Percentiles rank a stretch among this genome's conserved stretches.
These are phyloP conservation scores for Begonia masoniana DNA, from an alignment of 306 rosid species.

Conservation along the genomic window DNA sequence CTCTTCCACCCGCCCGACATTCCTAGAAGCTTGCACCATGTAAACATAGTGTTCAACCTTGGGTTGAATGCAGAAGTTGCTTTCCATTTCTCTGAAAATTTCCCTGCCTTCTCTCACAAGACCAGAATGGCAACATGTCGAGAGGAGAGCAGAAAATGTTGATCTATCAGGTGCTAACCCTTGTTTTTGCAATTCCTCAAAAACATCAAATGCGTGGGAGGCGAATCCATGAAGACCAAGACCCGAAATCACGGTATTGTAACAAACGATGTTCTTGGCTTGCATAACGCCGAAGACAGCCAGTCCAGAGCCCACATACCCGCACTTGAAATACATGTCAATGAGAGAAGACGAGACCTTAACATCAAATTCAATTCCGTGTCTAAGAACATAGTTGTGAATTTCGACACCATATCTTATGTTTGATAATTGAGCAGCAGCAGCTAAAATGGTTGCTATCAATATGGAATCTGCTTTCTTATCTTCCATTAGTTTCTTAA, in stretches of 20 bases:
- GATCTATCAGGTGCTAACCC: constrained; percentile 55
- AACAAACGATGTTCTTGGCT: constrained; percentile 44
- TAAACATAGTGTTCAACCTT: constrained; percentile 69
- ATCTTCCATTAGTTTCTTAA: constrained; percentile 38
- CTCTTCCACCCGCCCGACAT: constrained; percentile 60
- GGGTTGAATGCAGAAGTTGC: constrained; percentile 39
- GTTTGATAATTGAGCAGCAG: constrained; percentile 45
- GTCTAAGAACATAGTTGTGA: constrained; percentile 61
- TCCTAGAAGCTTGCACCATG: constrained; percentile 83
- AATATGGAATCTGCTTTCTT: constrained; percentile 56
- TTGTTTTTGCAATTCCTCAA: constrained; percentile 34
- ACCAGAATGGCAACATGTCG: constrained; percentile 78
- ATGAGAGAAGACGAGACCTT: constrained; percentile 69
- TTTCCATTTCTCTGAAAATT: constrained; percentile 54
- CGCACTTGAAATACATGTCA: constrained; percentile 78
- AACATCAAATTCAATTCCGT: constrained; percentile 50
- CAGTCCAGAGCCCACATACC: constrained; percentile 47
- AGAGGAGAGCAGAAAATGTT: constrained; percentile 79
- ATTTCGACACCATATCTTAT: constrained; percentile 47
- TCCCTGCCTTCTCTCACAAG: constrained; percentile 51
- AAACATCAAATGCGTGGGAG: constrained; percentile 41
- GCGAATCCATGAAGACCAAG: constrained; percentile 73
- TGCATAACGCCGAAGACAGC: constrained; percentile 42
- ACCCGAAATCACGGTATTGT: constrained; percentile 64
- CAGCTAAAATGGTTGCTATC: constrained; percentile 61